These are phyloP conservation scores for Drechslera avenae DNA, from an alignment of 2,329 filamentous ascomycete species.

Conservation along the genomic window DNA sequence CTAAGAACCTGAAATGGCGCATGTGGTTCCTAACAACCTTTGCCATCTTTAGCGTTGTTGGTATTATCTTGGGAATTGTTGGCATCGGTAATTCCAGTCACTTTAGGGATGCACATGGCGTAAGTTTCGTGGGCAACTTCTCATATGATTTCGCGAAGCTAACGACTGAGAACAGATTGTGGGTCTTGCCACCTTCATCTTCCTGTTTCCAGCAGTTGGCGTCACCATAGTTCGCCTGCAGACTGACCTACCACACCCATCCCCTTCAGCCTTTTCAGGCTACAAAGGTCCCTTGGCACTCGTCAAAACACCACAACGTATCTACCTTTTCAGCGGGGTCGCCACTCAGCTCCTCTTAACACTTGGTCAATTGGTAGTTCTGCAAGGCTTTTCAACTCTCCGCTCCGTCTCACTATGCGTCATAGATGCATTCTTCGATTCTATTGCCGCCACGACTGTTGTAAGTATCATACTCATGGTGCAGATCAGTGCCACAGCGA, in stretches of 20 bases:
- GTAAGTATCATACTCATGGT: conserved; percentile 25
- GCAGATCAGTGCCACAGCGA: conserved; percentile 26
- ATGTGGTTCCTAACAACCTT: conserved; percentile 28
- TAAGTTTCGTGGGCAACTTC: conserved; percentile 9
- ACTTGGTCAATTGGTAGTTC: conserved; percentile 27
- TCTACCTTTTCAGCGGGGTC: conserved; percentile 29
- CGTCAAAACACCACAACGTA: conserved; percentile 29
- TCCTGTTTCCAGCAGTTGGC: conserved; percentile 26
- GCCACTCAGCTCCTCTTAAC: conserved; percentile 25
- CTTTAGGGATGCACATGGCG: conserved; percentile 32
- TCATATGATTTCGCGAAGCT: not conserved
- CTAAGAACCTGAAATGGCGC: conserved; percentile 35
- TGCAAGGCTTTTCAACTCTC: conserved; percentile 30
- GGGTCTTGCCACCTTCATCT: conserved; percentile 28
- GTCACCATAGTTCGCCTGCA: conserved; percentile 28
- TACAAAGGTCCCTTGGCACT: conserved; percentile 28
- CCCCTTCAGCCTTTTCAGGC: conserved; percentile 22
- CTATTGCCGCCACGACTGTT: conserved; percentile 19
- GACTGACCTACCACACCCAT: conserved; percentile 25
- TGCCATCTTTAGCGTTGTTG: conserved; percentile 19
- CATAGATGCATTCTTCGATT: conserved; percentile 33
- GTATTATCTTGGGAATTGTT: conserved; percentile 31
- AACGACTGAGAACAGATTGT: conserved; percentile 21
- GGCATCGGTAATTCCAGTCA: conserved; percentile 34
- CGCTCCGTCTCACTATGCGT: conserved; percentile 34